Evolutionary conservation across 306 rosid species (phyloP).

Genomic region (Cucurbita ficifolia): DNA sequence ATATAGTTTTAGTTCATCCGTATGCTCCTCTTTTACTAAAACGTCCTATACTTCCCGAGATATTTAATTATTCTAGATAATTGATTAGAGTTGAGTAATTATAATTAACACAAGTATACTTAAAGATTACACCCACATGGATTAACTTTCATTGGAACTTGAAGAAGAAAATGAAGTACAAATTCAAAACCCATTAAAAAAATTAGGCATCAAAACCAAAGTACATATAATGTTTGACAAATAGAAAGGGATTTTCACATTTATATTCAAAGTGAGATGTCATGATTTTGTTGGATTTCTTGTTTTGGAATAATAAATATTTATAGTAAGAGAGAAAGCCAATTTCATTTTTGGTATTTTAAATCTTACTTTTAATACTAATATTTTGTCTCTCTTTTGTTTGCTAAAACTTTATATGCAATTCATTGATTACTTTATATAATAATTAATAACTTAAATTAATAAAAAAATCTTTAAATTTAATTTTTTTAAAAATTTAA

Average conservation of each 20-base stretch:
- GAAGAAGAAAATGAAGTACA: background rate
- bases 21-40: too few relatives aligned
- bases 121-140: background rate
- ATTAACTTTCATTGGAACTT: background rate
- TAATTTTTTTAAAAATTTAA: too few relatives aligned
- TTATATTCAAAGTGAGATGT: background rate
- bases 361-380: too few relatives aligned
- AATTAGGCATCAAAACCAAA: background rate
- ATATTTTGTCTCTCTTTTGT: too few relatives aligned
- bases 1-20: too few relatives aligned
- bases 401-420: too few relatives aligned
- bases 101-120: background rate
- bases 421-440: too few relatives aligned
- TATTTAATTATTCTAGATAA: background rate
- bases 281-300: background rate
- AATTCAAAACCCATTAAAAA: background rate
- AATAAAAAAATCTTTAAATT: too few relatives aligned
- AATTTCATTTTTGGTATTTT: too few relatives aligned
- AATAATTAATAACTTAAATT: too few relatives aligned
- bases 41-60: too few relatives aligned
- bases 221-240: background rate
- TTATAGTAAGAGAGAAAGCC: background rate
- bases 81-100: background rate
- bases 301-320: background rate
- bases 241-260: background rate